Conservation (phyloP, 2,329 filamentous ascomycete species). For the Fusarium sp. region DNA sequence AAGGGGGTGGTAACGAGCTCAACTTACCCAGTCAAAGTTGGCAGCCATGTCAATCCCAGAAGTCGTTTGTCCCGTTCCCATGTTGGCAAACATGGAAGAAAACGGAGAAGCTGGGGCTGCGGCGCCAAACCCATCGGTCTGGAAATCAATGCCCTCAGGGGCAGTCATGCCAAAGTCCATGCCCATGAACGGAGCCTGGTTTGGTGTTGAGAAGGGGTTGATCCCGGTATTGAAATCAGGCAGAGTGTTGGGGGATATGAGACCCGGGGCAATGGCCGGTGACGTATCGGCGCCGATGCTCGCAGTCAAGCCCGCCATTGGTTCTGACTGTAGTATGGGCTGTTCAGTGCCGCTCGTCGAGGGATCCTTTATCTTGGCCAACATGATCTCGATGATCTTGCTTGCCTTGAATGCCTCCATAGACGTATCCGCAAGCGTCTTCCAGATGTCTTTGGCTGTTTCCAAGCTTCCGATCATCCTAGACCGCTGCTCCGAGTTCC, state of each 20-base stretch:
- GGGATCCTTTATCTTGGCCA: constrained; percentile 71
- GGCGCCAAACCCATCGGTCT: constrained; percentile 44
- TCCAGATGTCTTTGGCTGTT: constrained; percentile 79
- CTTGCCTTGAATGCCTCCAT: constrained; percentile 92
- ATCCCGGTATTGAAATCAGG: constrained; percentile 41
- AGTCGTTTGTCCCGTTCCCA: constrained; percentile 45
- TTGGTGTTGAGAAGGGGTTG: constrained; percentile 49
- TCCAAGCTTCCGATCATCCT: constrained; percentile 81
- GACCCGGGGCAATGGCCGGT: constrained; percentile 39
- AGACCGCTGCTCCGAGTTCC: constrained; percentile 66
- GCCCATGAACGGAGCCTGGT: constrained; percentile 52
- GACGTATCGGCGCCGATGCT: constrained; percentile 52
- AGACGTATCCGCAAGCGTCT: constrained; percentile 74
- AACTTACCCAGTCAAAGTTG: constrained; percentile 67
- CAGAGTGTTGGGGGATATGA: constrained; percentile 42
- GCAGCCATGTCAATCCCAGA: constrained; percentile 54
- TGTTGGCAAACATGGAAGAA: constrained; percentile 61
- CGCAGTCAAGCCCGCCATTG: constrained; percentile 44
- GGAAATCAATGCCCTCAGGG: constrained; percentile 45
- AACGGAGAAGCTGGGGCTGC: constrained; percentile 54
- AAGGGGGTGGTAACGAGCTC: background rate
- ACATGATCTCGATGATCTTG: constrained; percentile 80
- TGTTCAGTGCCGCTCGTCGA: constrained; percentile 14
- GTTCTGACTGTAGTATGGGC: constrained; percentile 30
- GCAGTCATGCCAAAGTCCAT: constrained; percentile 54